Percentiles rank a stretch among this genome's conserved stretches.
Evolutionary conservation across 495 filamentous ascomycete genomes (phyloP).

Genomic region (Penicillium pulvis): DNA sequence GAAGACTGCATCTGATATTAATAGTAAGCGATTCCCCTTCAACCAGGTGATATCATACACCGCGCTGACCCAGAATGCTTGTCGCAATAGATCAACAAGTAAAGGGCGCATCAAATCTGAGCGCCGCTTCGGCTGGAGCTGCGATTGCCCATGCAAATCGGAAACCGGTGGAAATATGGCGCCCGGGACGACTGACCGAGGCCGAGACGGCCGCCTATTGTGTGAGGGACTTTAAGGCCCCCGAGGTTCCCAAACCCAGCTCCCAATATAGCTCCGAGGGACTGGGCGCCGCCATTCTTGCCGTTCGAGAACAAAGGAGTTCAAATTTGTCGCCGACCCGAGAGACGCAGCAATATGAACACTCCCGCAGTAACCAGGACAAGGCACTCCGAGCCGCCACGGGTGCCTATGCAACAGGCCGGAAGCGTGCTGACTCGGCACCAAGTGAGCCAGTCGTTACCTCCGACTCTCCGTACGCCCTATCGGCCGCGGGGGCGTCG

Average conservation of each 20-base stretch:
- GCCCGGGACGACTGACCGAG: slow-evolving; percentile 57
- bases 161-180: slow-evolving; percentile 62
- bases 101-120: slow-evolving; percentile 64
- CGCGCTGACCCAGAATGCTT: slow-evolving; percentile 15
- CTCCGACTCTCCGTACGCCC: slow-evolving; percentile 63
- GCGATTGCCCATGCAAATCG: slow-evolving; percentile 74
- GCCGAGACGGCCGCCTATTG: slow-evolving; percentile 69
- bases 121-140: slow-evolving; percentile 68
- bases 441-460: slow-evolving; percentile 52
- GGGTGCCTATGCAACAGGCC: slow-evolving; percentile 67
- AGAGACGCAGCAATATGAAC: slow-evolving; percentile 13
- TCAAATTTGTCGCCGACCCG: slow-evolving; percentile 16
- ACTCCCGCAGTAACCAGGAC: slow-evolving; percentile 40
- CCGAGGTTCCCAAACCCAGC: slow-evolving; percentile 54
- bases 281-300: slow-evolving; percentile 72
- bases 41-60: background rate
- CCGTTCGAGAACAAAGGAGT: slow-evolving; percentile 58
- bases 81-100: slow-evolving; percentile 64
- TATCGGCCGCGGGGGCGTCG: slow-evolving; percentile 66
- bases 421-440: slow-evolving; percentile 63
- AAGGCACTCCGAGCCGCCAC: slow-evolving; percentile 72
- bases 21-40: slow-evolving; percentile 29
- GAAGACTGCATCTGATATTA: slow-evolving; percentile 26
- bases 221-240: slow-evolving; percentile 67
- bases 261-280: slow-evolving; percentile 57